Conservation (phyloP, 345 rosid species). For the Gynandropsis gynandra region DNA sequence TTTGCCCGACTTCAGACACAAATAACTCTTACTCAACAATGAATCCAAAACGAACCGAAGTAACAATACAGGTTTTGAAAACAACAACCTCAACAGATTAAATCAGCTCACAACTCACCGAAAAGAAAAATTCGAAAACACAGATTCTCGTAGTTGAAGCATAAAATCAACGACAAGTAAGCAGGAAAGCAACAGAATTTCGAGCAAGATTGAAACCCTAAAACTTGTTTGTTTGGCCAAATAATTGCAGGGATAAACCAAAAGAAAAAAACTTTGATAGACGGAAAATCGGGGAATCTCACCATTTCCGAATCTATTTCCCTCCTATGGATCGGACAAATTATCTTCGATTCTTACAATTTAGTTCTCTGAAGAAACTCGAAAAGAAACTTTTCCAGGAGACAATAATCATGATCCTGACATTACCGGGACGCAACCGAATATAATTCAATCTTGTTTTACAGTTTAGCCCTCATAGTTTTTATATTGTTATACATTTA, state of each 20-base stretch:
- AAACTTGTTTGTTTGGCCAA: slow-evolving; percentile 14
- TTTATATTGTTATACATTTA: background rate
- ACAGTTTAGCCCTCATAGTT: slow-evolving; percentile 8
- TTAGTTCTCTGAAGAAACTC: slow-evolving; percentile 5
- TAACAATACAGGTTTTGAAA: too few species aligned
- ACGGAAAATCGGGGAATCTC: slow-evolving; percentile 12
- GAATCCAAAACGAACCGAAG: too few species aligned
- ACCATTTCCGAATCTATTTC: slow-evolving; percentile 18
- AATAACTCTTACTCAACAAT: background rate
- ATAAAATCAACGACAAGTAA: background rate
- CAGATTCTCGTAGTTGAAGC: background rate
- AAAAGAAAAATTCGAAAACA: background rate
- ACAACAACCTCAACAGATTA: background rate
- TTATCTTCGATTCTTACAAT: slow-evolving; percentile 13
- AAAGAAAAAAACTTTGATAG: background rate
- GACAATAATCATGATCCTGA: slow-evolving; percentile 17
- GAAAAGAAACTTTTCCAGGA: slow-evolving; percentile 8
- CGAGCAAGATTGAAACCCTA: slow-evolving; percentile 4
- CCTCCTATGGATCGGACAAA: slow-evolving; percentile 1
- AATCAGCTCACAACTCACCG: background rate
- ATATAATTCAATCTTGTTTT: background rate
- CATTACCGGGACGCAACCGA: slow-evolving; percentile 26
- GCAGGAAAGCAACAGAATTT: background rate
- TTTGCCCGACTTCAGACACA: background rate
- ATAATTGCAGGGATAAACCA: background rate